Evolutionary conservation across 768 basidiomycete genomes (phyloP).

Genomic region (Xerocomus potaroensis): DNA sequence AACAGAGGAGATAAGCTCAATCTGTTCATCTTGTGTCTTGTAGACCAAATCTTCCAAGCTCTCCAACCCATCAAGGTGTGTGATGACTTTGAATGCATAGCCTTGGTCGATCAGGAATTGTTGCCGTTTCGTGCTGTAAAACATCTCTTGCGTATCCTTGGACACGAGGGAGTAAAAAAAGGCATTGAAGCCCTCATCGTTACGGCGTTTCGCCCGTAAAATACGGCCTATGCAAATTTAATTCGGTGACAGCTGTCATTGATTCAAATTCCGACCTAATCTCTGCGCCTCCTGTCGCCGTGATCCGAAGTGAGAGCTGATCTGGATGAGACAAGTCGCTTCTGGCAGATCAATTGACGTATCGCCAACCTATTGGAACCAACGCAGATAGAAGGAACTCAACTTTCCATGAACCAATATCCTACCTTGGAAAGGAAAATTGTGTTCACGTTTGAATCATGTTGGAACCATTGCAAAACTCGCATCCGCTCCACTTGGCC

Average conservation of each 20-base stretch:
- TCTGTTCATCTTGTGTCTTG: slow-evolving; percentile 86
- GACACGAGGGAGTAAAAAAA: slow-evolving; percentile 99
- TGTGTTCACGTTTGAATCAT: slow-evolving; percentile 92
- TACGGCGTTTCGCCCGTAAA: slow-evolving; percentile 92
- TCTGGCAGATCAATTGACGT: slow-evolving; percentile 99
- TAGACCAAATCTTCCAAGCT: slow-evolving; percentile 86
- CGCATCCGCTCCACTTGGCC: slow-evolving; percentile 95
- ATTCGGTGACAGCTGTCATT: slow-evolving; percentile 13
- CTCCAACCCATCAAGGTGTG: slow-evolving; percentile 91
- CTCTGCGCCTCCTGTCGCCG: slow-evolving; percentile 97
- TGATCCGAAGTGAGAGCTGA: slow-evolving; percentile 98
- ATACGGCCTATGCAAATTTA: slow-evolving; percentile 67
- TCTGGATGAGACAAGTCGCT: slow-evolving; percentile 98
- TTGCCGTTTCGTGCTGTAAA: slow-evolving; percentile 97
- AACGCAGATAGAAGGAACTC: slow-evolving; percentile 13
- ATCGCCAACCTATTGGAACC: slow-evolving; percentile 74
- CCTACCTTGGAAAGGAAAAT: slow-evolving; percentile 95
- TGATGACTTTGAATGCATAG: slow-evolving; percentile 99
- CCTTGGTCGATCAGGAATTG: slow-evolving; percentile 99
- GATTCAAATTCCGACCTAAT: slow-evolving; percentile 53
- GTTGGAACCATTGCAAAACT: slow-evolving; percentile 92
- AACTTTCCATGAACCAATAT: slow-evolving; percentile 8
- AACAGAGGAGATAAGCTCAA: slow-evolving; percentile 92
- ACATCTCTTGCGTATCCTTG: slow-evolving; percentile 99
- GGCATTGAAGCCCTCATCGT: slow-evolving; percentile 99